Percentiles rank a stretch among this genome's conserved stretches.
These are phyloP conservation scores for Annulohypoxylon truncatum DNA, from an alignment of 2,329 filamentous ascomycete genomes.

Conservation along the genomic window DNA sequence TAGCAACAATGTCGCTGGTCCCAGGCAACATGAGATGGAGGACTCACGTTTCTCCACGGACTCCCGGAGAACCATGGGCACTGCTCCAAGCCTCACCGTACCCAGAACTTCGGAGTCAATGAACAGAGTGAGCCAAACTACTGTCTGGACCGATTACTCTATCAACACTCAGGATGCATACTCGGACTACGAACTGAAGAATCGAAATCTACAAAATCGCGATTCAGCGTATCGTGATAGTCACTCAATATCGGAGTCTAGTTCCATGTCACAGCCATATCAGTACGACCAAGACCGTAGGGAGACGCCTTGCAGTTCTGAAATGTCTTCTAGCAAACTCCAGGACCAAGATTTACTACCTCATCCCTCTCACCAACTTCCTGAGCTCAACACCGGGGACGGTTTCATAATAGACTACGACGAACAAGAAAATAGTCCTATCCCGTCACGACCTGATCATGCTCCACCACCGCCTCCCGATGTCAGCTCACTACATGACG, in stretches of 20 bases:
- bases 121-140: constrained; percentile 65
- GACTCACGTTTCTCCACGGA: constrained; percentile 46
- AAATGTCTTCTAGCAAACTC: constrained; percentile 50
- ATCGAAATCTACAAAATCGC: constrained; percentile 41
- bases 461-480: constrained; percentile 63
- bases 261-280: constrained; percentile 45
- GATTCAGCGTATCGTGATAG: constrained; percentile 45
- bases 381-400: constrained; percentile 63
- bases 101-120: constrained; percentile 58
- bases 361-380: constrained; percentile 55
- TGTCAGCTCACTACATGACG: constrained; percentile 44
- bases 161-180: constrained; percentile 63
- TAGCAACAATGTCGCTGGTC: constrained; percentile 25
- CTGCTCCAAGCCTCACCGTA: constrained; percentile 60
- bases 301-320: constrained; percentile 48
- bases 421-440: constrained; percentile 49
- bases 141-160: constrained; percentile 71
- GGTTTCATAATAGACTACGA: constrained; percentile 63
- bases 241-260: constrained; percentile 47
- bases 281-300: constrained; percentile 49
- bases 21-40: constrained; percentile 38
- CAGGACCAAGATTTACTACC: constrained; percentile 45
- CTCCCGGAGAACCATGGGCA: constrained; percentile 51
- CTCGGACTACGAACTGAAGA: constrained; percentile 48
- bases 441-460: constrained; percentile 58